Evolutionary conservation across 768 basidiomycete genomes (phyloP).

Genomic region (Gelatoporia subvermispora): DNA sequence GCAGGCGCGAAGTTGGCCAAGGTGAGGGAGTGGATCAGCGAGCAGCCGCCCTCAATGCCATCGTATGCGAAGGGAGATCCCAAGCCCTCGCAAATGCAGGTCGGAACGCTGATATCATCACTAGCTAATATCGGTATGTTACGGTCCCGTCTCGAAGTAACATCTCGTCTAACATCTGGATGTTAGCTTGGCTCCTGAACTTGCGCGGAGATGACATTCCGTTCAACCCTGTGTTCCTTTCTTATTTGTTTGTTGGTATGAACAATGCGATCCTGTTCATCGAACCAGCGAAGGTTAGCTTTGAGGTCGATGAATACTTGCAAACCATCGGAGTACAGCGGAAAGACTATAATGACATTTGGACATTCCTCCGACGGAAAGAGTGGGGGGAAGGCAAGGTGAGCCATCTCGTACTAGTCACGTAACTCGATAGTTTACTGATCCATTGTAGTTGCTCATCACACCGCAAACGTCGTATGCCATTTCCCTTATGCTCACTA

Average conservation of each 20-base stretch:
- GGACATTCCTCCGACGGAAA: conserved; percentile 69
- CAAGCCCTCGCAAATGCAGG: conserved; percentile 56
- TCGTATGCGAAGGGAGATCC: conserved; percentile 61
- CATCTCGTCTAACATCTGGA: conserved; percentile 4
- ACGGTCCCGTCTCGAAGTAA: neutral
- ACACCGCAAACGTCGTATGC: conserved; percentile 75
- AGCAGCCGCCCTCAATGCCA: conserved; percentile 52
- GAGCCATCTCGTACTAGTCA: conserved; percentile 10
- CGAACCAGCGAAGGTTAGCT: conserved; percentile 58
- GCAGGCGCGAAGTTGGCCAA: conserved; percentile 65
- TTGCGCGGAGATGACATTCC: conserved; percentile 87
- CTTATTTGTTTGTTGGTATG: conserved; percentile 73
- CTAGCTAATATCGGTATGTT: conserved; percentile 65
- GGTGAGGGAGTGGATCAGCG: conserved; percentile 65
- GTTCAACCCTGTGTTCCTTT: conserved; percentile 87
- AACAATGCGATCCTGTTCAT: conserved; percentile 70
- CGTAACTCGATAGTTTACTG: conserved; percentile 15
- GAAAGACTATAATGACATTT: conserved; percentile 70
- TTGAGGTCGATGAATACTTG: conserved; percentile 56
- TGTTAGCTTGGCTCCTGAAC: conserved; percentile 81
- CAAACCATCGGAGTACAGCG: conserved; percentile 49
- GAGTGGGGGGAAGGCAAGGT: conserved; percentile 82
- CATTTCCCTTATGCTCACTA: conserved; percentile 80
- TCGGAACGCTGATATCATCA: conserved; percentile 63
- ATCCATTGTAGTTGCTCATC: conserved; percentile 51